A percentile compares a stretch with the other conserved stretches of the same genome.
Conservation (phyloP, 2,329 filamentous ascomycete species). For the Myriangium duriaei region DNA sequence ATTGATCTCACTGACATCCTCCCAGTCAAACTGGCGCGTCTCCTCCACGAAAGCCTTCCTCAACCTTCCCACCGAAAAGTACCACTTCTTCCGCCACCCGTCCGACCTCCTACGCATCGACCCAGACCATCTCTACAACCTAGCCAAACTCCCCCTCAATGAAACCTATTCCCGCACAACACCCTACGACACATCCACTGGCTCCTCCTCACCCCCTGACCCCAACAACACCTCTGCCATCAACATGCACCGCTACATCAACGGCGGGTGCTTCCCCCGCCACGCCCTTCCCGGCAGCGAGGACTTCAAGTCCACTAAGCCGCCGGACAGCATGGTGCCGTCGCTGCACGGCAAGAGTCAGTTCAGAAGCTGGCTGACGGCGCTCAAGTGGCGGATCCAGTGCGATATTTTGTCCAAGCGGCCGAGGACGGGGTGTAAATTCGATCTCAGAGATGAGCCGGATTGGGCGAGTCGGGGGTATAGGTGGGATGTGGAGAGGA, state of each 20-base stretch:
- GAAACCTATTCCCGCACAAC: background rate
- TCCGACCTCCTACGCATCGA: conserved; percentile 12
- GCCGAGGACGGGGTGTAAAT: background rate
- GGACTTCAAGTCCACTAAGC: conserved; percentile 1
- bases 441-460: background rate
- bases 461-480: background rate
- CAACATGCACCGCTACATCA: background rate
- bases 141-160: background rate
- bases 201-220: background rate
- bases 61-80: conserved; percentile 9
- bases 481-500: background rate
- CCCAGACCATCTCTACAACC: conserved; percentile 6
- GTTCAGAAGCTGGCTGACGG: conserved; percentile 2
- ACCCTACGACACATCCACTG: background rate
- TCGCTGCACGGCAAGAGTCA: background rate
- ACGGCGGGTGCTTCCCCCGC: conserved; percentile 8
- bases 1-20: background rate
- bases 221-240: background rate
- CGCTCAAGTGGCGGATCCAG: conserved; percentile 8
- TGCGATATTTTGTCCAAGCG: conserved; percentile 4
- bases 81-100: conserved; percentile 13
- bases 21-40: conserved; percentile 12
- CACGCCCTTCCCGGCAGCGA: background rate
- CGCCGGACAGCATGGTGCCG: conserved; percentile 3
- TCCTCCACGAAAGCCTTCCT: conserved; percentile 9